Evolutionary conservation across 2,329 filamentous ascomycete genomes (phyloP), one percentile per base, ranked within the genome.

Genomic region (Emergomyces orientalis): DNA sequence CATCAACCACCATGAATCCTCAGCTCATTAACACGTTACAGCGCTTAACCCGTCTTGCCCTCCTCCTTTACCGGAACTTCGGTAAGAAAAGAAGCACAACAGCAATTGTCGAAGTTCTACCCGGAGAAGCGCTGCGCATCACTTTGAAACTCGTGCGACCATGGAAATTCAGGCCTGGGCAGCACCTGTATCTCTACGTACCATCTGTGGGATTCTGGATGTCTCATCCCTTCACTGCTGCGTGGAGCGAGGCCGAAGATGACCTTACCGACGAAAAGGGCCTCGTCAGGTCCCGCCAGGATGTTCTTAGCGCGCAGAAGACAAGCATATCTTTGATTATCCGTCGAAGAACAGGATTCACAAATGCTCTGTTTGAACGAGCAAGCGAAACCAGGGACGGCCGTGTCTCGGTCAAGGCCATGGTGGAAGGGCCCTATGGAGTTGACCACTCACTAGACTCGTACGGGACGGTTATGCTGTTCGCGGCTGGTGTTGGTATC

Each of bases 401-500:
- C 39, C 80, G 81, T 17, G 78, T 92, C 64, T 81, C 81, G 13
- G 80, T 92, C 62, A 83, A 81, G 63, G 91, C 90, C 41, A 86
- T 89, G 63, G 85, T 95, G 65, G 94, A 97, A 77, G 94, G 94
- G 0, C 93, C 94, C 0, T 97, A 97, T 73, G 88, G 86, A 4
- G 88, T 87, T 51, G 88, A 91, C 72, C 88, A 96, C 76, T 86
- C 86, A 65, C 86, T 97, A 67, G 87, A 91, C 75, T 97, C 92
- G 8, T 97, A 97, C 75, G 93, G 94, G 47, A 94, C 95, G 52
- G 86, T 88, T 54, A 84, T 99, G 66, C 87, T 99, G 63, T 91
- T 97, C 72, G 92, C 93, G 14, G 92, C 91, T 63, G 90, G 93
- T 63, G 91, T 94, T 5, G 94, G 94, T 65, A 97, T 99, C 76